Base-by-base conservation (phyloP, 306 rosid genomes). In the Nissolia schottii region DNA sequence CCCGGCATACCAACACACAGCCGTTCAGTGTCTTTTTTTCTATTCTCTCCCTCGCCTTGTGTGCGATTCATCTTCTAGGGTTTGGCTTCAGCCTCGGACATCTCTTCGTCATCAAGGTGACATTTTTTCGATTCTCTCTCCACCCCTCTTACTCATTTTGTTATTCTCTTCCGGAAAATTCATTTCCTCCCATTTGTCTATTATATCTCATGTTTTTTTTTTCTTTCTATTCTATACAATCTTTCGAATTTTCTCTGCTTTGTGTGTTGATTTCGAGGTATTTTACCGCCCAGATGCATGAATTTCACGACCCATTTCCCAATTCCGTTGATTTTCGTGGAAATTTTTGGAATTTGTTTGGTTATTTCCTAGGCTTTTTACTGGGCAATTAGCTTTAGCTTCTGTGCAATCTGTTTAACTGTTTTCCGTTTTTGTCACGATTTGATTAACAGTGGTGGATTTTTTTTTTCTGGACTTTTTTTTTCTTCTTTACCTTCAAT, bases 91-190 rank as follows among this genome's bases (percentile, higher is more conserved):
- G 24, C 43, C 14, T 29, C 57, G 60, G 40, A 2, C 66, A 19
- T 41, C 15, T 48, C 55, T 55, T 46, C 79, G 3, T 29, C 75
- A 25, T 37, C 55, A 15, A 73, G 86, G 86, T 78, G 15, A 41
- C 8, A 4, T n/a, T 29, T 31, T 20, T 3, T 3, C 64, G 3
- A 43, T 12, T 20, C 48, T 40, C 29, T n/a, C n/a, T n/a, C n/a
- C n/a, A n/a, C n/a, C n/a, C n/a, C n/a, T n/a, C n/a, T 45, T 45
- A 45, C 51, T n/a, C 51, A 67, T 43, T 75, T 57, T 41, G 4
- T 13, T 48, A 2, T 49, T 23, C 19, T 15, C 43, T 29, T 19
- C 27, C 1, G 1, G 19, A 51, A 9, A 28, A 72, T 49, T 25
- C 8, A 13, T 0, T 38, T 54, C 5, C 37, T 0, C 7, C 12